Evolutionary conservation across 2,329 filamentous ascomycete genomes (phyloP), one percentile per base, ranked within the genome.

Genomic region (Neophaeococcomyces aloes): DNA sequence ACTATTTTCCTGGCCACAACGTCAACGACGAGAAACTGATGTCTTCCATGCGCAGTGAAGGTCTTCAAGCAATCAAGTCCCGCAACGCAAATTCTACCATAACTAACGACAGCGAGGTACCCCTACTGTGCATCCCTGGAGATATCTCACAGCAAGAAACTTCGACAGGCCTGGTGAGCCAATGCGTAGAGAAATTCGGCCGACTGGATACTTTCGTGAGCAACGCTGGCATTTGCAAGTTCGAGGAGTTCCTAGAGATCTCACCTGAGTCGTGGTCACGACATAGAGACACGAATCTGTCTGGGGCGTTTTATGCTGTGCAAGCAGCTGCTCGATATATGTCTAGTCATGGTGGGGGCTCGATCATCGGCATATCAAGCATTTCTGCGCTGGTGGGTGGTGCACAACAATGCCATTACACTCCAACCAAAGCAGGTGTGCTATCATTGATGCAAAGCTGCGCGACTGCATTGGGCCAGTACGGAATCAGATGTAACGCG

Each of bases 161-260:
- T 0, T 84, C 83, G 7, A 66, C 71, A 33, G 66, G 72, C 21
- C 72, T 94, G 18, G 79, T 94, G 4, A 65, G 68, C 10, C 70
- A 72, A 51, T 54, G 56, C 4, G 56, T 59, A 1, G 36, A 47
- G 2, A 41, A 46, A 35, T 61, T 58, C 46, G 56, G 57, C 1
- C 46, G 56, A 18, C 34, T 61, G n/a, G 59, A 61, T 41, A 56
- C 57, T 1, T 59, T 61, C 36, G 52, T 61, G 10, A 56, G 56
- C 10, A 61, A 61, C 43, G 59, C 58, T 7, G 58, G 58, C 2
- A 57, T 61, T 47, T 94, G 86, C 69, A 75, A 83, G 51, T 95
- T 95, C 64, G 81, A 82, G 46, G 84, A 93, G 53, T 93, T 95
- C 58, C 65, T 95, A 18, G 78, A 81, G 74, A 74, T 94, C 33